A percentile compares a stretch with the other conserved stretches of the same genome.
These are phyloP conservation scores for Monilinia fructicola DNA, from an alignment of 2,329 filamentous ascomycete genomes.

Conservation along the genomic window DNA sequence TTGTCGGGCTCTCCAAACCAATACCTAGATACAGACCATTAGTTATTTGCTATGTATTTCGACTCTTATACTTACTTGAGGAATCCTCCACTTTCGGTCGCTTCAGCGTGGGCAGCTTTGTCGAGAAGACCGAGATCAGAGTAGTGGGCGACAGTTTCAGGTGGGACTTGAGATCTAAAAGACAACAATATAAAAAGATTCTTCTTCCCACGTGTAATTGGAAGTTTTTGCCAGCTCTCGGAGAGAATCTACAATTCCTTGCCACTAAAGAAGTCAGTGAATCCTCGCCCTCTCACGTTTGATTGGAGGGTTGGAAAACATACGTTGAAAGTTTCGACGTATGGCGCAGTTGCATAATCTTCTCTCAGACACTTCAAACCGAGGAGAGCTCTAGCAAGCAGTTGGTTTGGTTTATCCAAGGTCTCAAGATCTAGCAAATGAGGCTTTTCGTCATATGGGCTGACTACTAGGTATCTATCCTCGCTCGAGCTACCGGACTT, in stretches of 20 bases:
- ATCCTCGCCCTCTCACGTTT: background rate
- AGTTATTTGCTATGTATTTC: slow-evolving; percentile 13
- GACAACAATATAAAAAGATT: slow-evolving; percentile 77
- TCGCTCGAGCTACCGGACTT: slow-evolving; percentile 16
- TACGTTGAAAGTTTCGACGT: slow-evolving; percentile 70
- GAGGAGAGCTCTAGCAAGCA: slow-evolving; percentile 71
- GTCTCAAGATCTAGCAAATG: slow-evolving; percentile 73
- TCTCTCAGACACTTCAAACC: slow-evolving; percentile 59
- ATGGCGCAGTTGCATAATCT: slow-evolving; percentile 76
- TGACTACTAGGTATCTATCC: slow-evolving; percentile 57
- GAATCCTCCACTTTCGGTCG: slow-evolving; percentile 74
- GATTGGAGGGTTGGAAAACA: background rate
- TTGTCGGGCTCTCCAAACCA: slow-evolving; percentile 80
- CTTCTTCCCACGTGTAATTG: slow-evolving; percentile 56
- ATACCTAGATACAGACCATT: slow-evolving; percentile 53
- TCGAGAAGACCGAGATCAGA: slow-evolving; percentile 71
- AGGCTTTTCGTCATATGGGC: slow-evolving; percentile 69
- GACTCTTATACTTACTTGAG: slow-evolving; percentile 58
- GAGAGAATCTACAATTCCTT: slow-evolving; percentile 59
- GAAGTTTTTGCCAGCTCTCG: slow-evolving; percentile 50
- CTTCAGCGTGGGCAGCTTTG: slow-evolving; percentile 76
- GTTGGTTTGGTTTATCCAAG: slow-evolving; percentile 62
- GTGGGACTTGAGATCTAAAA: slow-evolving; percentile 77
- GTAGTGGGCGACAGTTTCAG: slow-evolving; percentile 57
- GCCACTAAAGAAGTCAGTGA: slow-evolving; percentile 48